Evolutionary conservation across 2,329 filamentous ascomycete genomes (phyloP).

Genomic region (Rhinocladiella mackenziei): DNA sequence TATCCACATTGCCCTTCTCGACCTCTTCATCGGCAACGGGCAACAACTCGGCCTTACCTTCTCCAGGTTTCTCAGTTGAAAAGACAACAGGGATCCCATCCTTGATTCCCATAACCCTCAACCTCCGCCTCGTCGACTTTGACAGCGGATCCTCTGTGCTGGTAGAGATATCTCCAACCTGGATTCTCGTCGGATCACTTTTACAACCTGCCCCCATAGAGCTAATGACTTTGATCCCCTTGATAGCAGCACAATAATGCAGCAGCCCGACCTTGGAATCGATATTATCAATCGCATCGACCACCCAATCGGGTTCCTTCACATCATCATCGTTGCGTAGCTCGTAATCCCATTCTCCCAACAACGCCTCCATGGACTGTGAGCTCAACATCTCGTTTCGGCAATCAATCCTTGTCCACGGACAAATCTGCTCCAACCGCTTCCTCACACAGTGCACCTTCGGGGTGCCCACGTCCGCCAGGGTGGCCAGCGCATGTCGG

Average conservation of each 20-base stretch:
- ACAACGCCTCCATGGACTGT: conserved; percentile 59
- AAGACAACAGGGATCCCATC: conserved; percentile 88
- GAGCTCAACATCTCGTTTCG: conserved; percentile 77
- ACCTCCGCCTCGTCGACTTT: conserved; percentile 71
- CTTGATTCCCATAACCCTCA: conserved; percentile 72
- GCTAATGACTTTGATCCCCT: conserved; percentile 77
- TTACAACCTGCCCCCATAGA: conserved; percentile 97
- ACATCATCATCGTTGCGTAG: conserved; percentile 46
- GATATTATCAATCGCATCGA: conserved; percentile 98
- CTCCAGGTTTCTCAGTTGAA: conserved; percentile 83
- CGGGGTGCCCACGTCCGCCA: conserved; percentile 86
- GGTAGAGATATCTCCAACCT: conserved; percentile 83
- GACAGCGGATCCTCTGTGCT: conserved; percentile 88
- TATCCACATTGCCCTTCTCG: conserved; percentile 75
- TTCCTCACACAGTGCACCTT: conserved; percentile 84
- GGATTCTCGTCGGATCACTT: conserved; percentile 75
- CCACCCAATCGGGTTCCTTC: conserved; percentile 72
- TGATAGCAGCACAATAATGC: conserved; percentile 77
- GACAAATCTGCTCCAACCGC: conserved; percentile 77
- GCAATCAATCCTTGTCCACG: conserved; percentile 88
- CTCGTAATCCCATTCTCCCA: conserved; percentile 60
- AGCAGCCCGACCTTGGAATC: conserved; percentile 90
- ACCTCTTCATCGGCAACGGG: conserved; percentile 87
- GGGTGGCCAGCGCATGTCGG: conserved; percentile 88
- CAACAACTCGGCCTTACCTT: conserved; percentile 84